A percentile compares a stretch with the other conserved stretches of the same genome.
Conservation (phyloP, 441 rosid species). For the Mallotus japonicus region DNA sequence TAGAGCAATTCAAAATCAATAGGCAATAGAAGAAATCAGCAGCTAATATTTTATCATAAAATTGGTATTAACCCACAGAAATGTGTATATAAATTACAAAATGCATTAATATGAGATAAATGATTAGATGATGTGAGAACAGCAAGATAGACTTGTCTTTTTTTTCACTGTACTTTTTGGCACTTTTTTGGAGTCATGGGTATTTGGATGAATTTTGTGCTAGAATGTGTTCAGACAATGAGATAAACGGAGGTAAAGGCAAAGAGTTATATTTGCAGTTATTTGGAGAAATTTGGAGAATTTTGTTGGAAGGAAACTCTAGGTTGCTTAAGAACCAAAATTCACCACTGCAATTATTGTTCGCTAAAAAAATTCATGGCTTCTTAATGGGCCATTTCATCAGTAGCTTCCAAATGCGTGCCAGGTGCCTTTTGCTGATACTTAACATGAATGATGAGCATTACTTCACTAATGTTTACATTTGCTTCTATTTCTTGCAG, state of each 20-base stretch:
- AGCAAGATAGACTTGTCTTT: neutral
- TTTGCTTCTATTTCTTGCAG: neutral
- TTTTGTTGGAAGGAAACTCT: neutral
- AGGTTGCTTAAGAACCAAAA: neutral
- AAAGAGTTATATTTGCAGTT: slow-evolving; percentile 1
- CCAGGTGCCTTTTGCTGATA: neutral
- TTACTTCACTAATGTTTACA: neutral
- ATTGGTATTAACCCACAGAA: neutral
- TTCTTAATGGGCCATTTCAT: neutral
- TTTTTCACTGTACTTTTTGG: neutral
- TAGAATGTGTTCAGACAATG: neutral
- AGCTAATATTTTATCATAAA: neutral
- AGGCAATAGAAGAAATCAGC: slow-evolving; percentile 18
- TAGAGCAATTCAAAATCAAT: slow-evolving; percentile 32
- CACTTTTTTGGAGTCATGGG: neutral
- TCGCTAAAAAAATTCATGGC: neutral
- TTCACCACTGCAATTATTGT: neutral
- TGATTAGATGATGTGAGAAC: neutral
- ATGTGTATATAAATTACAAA: neutral
- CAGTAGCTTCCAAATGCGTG: neutral
- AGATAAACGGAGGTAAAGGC: neutral
- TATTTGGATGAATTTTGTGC: neutral
- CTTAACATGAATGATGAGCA: neutral
- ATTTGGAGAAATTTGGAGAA: neutral
- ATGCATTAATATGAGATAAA: neutral